A percentile compares a stretch with the other conserved stretches of the same genome.
phyloP scores from a whole-genome alignment of 805 yeast genomes.

The Candida germanica region DNA sequence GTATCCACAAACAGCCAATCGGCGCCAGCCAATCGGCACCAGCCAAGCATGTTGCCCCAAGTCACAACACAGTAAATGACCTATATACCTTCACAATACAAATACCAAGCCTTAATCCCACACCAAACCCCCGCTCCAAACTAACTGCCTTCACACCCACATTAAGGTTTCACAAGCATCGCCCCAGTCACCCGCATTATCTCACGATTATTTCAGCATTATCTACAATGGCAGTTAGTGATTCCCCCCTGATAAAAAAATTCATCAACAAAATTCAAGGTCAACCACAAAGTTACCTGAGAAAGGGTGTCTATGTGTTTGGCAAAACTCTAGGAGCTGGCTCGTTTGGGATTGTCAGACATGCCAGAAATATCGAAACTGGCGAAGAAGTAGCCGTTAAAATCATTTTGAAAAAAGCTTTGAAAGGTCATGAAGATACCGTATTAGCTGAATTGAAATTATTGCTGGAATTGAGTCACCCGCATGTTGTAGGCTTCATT shows the following conservation, averaged over 20 bases:
- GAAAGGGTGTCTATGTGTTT: constrained; percentile 69
- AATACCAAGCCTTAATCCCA: no score
- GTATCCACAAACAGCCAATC: no score
- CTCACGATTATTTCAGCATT: no score
- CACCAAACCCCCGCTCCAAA: no score
- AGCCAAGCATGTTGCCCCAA: no score
- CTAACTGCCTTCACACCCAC: no score
- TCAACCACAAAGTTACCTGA: constrained; percentile 66
- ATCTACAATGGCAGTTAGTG: no score
- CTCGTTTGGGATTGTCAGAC: constrained; percentile 86
- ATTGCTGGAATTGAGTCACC: constrained; percentile 67
- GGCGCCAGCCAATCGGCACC: no score
- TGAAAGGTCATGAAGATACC: constrained; percentile 73
- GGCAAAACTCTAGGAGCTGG: constrained; percentile 93
- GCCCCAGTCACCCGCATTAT: no score
- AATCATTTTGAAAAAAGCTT: constrained; percentile 80
- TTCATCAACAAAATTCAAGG: constrained; percentile 58
- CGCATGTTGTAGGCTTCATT: constrained; percentile 82
- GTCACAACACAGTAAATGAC: no score
- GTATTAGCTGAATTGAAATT: constrained; percentile 76
- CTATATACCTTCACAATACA: no score
- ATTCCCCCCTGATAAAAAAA: constrained; percentile 24
- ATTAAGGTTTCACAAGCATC: no score
- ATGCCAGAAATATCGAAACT: constrained; percentile 52
- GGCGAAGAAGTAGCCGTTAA: constrained; percentile 83